A percentile compares a stretch with the other conserved stretches of the same genome.
Evolutionary conservation across 1,284 basidiomycete genomes (phyloP).

Genomic region (Melampsora larici-populina): DNA sequence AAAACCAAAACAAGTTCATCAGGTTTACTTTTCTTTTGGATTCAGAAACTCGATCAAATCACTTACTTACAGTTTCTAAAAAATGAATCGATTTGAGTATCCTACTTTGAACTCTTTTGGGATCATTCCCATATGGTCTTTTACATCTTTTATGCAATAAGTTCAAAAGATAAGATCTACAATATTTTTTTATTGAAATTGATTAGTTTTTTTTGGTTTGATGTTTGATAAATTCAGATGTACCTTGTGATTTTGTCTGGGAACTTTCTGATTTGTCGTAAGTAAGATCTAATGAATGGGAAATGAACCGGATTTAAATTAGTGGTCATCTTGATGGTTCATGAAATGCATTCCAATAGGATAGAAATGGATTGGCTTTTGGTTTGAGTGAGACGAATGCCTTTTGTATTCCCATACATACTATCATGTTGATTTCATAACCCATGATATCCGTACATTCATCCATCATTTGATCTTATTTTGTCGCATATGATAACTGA

Average conservation of each 20-base stretch:
- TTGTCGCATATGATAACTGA: too few species aligned
- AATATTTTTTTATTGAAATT: background rate
- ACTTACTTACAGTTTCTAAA: conserved; percentile 20
- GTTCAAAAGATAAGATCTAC: conserved; percentile 30
- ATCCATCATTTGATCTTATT: too few species aligned
- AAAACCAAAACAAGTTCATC: too few species aligned
- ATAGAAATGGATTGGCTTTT: too few species aligned
- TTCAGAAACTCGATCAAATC: too few species aligned
- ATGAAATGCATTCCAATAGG: too few species aligned
- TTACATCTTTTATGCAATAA: conserved; percentile 22
- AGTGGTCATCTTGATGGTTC: conserved; percentile 8
- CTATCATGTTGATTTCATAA: too few species aligned
- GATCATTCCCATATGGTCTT: conserved; percentile 28
- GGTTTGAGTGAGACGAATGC: too few species aligned
- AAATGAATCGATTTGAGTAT: conserved; percentile 22
- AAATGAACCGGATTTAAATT: conserved; percentile 2
- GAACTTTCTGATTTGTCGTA: conserved; percentile 24
- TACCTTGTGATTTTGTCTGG: conserved; percentile 31
- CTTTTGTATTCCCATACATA: too few species aligned
- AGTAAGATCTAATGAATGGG: conserved; percentile 17
- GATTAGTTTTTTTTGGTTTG: background rate
- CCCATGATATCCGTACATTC: too few species aligned
- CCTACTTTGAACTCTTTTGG: conserved; percentile 15
- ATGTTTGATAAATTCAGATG: background rate
- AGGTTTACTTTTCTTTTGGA: too few species aligned